phyloP scores from a whole-genome alignment of 2,329 filamentous ascomycete genomes.

The Lachnellula arida region DNA sequence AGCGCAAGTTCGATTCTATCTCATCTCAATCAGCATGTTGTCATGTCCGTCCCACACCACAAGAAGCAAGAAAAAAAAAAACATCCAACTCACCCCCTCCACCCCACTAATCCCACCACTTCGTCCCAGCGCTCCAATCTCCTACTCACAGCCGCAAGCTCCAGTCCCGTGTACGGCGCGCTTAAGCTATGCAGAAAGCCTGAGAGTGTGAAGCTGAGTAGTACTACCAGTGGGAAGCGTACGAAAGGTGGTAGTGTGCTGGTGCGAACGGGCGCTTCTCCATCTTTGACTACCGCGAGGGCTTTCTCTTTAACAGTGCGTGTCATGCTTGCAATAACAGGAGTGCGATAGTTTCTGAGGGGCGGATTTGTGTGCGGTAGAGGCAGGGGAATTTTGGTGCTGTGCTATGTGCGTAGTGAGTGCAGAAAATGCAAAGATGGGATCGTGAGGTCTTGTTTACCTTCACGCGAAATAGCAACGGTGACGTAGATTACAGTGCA shows the following conservation, averaged over 20 bases:
- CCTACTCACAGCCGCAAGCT: slow-evolving; percentile 61
- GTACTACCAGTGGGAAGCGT: slow-evolving; percentile 50
- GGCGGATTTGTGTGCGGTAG: too few species aligned
- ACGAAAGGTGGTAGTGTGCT: slow-evolving; percentile 38
- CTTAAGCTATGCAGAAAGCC: slow-evolving; percentile 59
- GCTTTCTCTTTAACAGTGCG: slow-evolving; percentile 1
- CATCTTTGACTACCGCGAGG: slow-evolving; percentile 9
- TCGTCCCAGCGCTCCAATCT: slow-evolving; percentile 58
- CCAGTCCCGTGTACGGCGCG: slow-evolving; percentile 38
- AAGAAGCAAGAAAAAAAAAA: background rate
- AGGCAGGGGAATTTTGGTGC: background rate
- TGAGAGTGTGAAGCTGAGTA: slow-evolving; percentile 57
- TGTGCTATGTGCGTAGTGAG: background rate
- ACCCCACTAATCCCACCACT: slow-evolving; percentile 48
- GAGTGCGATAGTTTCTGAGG: too few species aligned
- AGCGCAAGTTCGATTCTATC: slow-evolving; percentile 64
- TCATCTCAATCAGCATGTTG: slow-evolving; percentile 23
- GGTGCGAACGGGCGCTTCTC: slow-evolving; percentile 13
- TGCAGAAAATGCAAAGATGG: background rate
- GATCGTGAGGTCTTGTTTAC: background rate
- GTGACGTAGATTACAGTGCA: too few species aligned
- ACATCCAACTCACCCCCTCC: slow-evolving; percentile 47
- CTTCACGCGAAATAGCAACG: background rate
- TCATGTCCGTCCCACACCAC: slow-evolving; percentile 32
- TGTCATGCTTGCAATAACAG: background rate